phyloP scores from a whole-genome alignment of 768 basidiomycete genomes.

The Hemileccinum rubropunctum region DNA sequence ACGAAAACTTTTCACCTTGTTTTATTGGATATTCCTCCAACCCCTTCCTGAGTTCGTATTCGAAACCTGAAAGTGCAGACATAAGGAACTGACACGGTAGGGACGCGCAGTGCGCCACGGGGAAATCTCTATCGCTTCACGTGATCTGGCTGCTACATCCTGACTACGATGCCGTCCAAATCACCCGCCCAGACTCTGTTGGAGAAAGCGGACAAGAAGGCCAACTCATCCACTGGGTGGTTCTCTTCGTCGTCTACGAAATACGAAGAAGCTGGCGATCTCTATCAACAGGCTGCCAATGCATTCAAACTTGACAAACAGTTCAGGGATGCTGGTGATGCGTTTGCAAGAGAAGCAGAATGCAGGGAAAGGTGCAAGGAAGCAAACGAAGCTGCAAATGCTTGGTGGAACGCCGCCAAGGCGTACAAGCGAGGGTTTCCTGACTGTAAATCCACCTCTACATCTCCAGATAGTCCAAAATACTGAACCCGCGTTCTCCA shows the following conservation, averaged over 20 bases:
- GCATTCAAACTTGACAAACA: slow-evolving; percentile 88
- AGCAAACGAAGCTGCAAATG: slow-evolving; percentile 91
- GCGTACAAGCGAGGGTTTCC: slow-evolving; percentile 88
- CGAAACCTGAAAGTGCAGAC: slow-evolving; percentile 31
- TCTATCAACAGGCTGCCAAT: slow-evolving; percentile 94
- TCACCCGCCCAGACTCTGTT: slow-evolving; percentile 73
- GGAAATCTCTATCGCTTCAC: slow-evolving; percentile 3
- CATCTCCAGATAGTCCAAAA: not conserved
- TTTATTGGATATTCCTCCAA: slow-evolving; percentile 71
- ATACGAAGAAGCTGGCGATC: slow-evolving; percentile 93
- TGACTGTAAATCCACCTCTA: slow-evolving; percentile 58
- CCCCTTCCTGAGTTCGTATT: slow-evolving; percentile 46
- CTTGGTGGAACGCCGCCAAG: slow-evolving; percentile 98
- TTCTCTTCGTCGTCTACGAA: slow-evolving; percentile 82
- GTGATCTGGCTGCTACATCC: slow-evolving; percentile 9
- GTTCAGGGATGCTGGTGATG: slow-evolving; percentile 90
- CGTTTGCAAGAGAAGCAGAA: slow-evolving; percentile 91
- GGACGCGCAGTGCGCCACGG: not conserved
- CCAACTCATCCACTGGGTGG: slow-evolving; percentile 79
- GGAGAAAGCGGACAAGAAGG: slow-evolving; percentile 93
- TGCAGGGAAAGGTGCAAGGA: slow-evolving; percentile 89
- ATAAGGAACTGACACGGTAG: slow-evolving; percentile 22
- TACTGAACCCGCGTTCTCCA: slow-evolving; percentile 32
- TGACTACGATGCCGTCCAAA: slow-evolving; percentile 61
- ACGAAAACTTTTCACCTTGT: slow-evolving; percentile 66